These are phyloP conservation scores for Boletus pseudopeckii DNA, from an alignment of 768 basidiomycete genomes.

Conservation along the genomic window DNA sequence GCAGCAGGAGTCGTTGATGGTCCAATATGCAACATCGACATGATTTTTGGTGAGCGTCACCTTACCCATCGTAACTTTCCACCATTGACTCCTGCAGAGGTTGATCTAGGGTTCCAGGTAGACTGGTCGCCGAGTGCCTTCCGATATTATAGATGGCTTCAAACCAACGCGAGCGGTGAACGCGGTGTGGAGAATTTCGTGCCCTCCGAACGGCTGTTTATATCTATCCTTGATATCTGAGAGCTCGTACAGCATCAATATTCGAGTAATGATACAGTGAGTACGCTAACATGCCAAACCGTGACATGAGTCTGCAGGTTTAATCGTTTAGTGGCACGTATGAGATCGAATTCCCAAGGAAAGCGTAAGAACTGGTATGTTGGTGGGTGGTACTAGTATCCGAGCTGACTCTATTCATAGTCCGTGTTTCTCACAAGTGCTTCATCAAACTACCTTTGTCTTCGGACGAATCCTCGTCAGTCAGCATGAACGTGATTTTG, in stretches of 20 bases:
- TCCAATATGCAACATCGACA: not conserved
- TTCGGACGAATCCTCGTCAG: not conserved
- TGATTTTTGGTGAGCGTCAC: not conserved
- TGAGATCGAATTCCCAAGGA: not conserved
- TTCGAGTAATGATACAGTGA: not conserved
- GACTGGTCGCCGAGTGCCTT: not conserved
- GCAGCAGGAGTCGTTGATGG: too few relatives aligned
- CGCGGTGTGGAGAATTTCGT: too few relatives aligned
- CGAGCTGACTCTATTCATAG: not conserved
- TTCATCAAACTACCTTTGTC: not conserved
- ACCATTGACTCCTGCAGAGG: not conserved
- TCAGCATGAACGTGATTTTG: conserved; percentile 2
- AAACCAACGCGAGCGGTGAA: too few relatives aligned
- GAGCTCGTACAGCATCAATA: not conserved
- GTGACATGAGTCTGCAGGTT: not conserved
- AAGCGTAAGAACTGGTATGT: not conserved
- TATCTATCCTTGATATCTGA: not conserved
- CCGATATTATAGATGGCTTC: too few relatives aligned
- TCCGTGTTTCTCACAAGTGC: not conserved
- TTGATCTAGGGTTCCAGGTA: not conserved
- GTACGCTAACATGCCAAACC: not conserved
- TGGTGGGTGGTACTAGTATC: not conserved
- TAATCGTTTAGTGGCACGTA: not conserved
- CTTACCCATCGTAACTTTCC: too few relatives aligned
- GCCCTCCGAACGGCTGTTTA: not conserved